Evolutionary conservation across 345 rosid species (phyloP), one percentile per base, ranked within the genome.

Genomic region (Hibiscus trionum): DNA sequence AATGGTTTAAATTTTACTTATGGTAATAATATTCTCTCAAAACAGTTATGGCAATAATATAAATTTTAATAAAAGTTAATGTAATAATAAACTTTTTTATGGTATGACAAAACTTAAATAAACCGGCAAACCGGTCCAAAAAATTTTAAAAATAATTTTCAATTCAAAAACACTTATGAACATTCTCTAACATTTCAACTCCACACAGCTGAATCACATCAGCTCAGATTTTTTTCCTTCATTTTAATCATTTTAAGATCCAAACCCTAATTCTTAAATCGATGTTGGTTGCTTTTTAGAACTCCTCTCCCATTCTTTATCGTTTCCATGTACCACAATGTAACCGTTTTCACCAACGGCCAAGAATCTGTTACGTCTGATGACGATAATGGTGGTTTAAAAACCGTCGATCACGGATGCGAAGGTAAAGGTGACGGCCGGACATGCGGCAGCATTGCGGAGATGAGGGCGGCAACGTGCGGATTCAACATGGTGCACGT

Each of bases 381-480:
- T 65, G 69, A 7, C 69, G 17, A 65, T 42, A 27, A 42, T 21
- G 29, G 6, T 65, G 69, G 10, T 19, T 42, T 29, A 7, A 42
- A 42, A 42, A 11, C 50, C 31, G 33, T 11, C 1, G 69, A 42
- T 65, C 53, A 42, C 31, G n/a, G n/a, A 3, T 17, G 11, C 15
- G 15, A 3, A 46, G 15, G 50, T 4, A 56, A 21, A 24, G 35
- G 26, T 17, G 74, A 47, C 5, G 62, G 19, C 11, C 15, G 2
- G 7, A 52, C 74, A 44, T 77, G 62, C 10, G 82, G 62, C 5
- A 86, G 89, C 75, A 86, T 88, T 56, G 90, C 88, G 2, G 88
- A 88, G 75, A 80, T 90, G 63, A 82, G 93, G 68, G 93, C 93
- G 1, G 87, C 72, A 8, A 88, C 73, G 52, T 78, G 77, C 67